Evolutionary conservation across 441 rosid genomes (phyloP).

Genomic region (Aleurites moluccanus): DNA sequence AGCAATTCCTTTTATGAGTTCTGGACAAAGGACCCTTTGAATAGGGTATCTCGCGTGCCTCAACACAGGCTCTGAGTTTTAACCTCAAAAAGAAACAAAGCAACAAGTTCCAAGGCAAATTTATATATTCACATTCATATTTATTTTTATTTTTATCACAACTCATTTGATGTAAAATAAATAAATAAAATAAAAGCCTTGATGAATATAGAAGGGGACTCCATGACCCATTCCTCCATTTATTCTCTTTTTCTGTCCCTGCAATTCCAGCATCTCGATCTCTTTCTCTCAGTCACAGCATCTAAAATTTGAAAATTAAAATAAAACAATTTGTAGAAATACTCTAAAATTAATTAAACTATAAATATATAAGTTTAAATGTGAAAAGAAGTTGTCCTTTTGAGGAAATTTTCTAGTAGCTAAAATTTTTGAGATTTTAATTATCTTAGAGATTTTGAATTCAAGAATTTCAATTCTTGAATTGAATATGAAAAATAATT

Average conservation of each 20-base stretch:
- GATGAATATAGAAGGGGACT: neutral
- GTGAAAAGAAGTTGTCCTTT: too few species aligned
- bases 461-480: too few species aligned
- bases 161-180: too few species aligned
- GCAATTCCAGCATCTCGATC: constrained; percentile 10
- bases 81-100: constrained; percentile 16
- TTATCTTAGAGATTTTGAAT: too few species aligned
- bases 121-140: too few species aligned
- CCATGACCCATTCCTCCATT: constrained; percentile 29
- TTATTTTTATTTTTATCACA: too few species aligned
- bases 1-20: neutral
- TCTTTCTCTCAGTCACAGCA: neutral
- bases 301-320: too few species aligned
- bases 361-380: too few species aligned
- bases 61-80: neutral
- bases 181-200: neutral
- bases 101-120: constrained; percentile 43
- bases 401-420: too few species aligned
- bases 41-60: neutral
- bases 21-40: neutral
- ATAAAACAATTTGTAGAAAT: neutral
- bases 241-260: constrained; percentile 11
- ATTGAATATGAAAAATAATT: too few species aligned
- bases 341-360: too few species aligned
- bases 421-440: too few species aligned